Percentiles rank a stretch among this genome's conserved stretches.
Evolutionary conservation across 352 stramenopile genomes (phyloP).

Genomic region (Globisporangium irregulare): DNA sequence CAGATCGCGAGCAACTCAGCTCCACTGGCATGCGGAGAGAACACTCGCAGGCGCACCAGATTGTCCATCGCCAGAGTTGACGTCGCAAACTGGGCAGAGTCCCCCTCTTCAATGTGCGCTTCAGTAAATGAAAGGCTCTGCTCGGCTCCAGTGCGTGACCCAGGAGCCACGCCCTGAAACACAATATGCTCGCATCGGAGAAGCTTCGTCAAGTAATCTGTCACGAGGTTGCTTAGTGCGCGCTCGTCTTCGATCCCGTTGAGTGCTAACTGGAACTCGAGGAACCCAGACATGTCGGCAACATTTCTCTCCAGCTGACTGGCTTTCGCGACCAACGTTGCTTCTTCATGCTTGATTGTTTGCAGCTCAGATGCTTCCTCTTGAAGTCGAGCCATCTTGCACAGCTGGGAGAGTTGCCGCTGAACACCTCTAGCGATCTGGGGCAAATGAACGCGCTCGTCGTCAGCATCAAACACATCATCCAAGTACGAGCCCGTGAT

Average conservation of each 20-base stretch:
- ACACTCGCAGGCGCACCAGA: conserved; percentile 15
- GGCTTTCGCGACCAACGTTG: not conserved
- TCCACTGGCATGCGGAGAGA: not conserved
- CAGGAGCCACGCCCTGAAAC: not conserved
- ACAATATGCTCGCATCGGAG: conserved; percentile 9
- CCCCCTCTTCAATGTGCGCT: not conserved
- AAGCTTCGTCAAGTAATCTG: conserved; percentile 11
- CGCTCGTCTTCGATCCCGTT: not conserved
- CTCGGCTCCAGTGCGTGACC: not conserved
- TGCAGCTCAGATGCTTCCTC: not conserved
- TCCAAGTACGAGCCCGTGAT: conserved; percentile 8
- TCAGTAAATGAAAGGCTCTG: not conserved
- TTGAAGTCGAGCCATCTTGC: not conserved
- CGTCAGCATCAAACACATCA: conserved; percentile 10
- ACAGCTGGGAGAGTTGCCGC: conserved; percentile 9
- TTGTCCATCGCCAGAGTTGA: conserved; percentile 16
- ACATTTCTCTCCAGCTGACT: not conserved
- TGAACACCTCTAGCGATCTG: conserved; percentile 8
- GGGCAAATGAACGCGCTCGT: conserved; percentile 11
- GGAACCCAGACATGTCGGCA: not conserved
- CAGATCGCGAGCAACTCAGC: conserved; percentile 8
- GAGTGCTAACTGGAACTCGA: conserved; percentile 6
- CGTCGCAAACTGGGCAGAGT: not conserved
- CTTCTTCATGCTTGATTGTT: not conserved
- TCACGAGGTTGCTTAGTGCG: conserved; percentile 2